Base-by-base conservation (phyloP, 306 rosid genomes). In the Purshia tridentata region DNA sequence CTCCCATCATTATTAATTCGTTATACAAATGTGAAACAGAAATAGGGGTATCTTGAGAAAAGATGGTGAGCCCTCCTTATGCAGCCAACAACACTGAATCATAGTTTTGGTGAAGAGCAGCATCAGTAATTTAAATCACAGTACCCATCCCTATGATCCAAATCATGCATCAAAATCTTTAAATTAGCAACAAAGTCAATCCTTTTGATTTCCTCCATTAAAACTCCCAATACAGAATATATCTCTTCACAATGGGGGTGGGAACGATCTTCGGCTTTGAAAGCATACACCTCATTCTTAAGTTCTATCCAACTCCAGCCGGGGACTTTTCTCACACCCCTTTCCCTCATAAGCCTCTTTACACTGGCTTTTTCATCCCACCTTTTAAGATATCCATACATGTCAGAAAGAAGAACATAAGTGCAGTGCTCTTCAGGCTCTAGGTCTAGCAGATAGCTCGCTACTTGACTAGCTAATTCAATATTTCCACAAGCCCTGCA, bases 271-370 rank as follows among this genome's bases (percentile, higher is more conserved):
- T 89, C 90, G 18, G 96, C 97, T 83, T 88, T 93, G 78, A 90
- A 93, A 60, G 97, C 88, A 72, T 87, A 88, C 51, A 87, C 91
- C 69, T 88, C 70, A 66, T 86, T 88, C 66, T 85, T 74, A 50
- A 84, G 82, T 84, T 90, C 96, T 57, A 88, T 86, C 98, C 98
- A 93, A 83, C 96, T 88, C 88, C 90, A 92, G 77, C 97, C 93
- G 15, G 93, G 96, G 72, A 88, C 86, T 81, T 90, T 90, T 65
- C 84, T 90, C 72, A 90, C 96, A 45, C 90, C 87, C 73, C 90
- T 87, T 63, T 88, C 87, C 71, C 87, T 84, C 97, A 88, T 92
- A 72, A 90, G 75, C 88, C 83, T 90, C 60, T 88, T 86, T 61
- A 93, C 70, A 6, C 79, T 78, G 69, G 91, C 97, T 73, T 85